These are phyloP conservation scores for Ganoderma lucidum DNA, from an alignment of 1,284 basidiomycete species.

Conservation along the genomic window DNA sequence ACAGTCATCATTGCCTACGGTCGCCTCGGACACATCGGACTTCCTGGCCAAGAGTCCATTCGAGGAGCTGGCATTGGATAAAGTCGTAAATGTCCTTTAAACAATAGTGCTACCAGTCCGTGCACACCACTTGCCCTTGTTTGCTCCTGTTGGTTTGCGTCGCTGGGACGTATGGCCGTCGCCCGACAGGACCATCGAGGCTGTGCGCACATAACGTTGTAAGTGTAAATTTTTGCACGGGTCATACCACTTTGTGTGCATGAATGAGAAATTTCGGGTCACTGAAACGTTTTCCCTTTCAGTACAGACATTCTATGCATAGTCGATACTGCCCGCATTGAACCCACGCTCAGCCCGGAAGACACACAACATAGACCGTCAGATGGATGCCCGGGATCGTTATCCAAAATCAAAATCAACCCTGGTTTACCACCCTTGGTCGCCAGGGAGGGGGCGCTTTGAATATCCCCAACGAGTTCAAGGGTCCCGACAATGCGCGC, in stretches of 20 bases:
- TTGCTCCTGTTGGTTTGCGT: not conserved
- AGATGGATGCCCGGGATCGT: not conserved
- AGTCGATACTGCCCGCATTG: not conserved
- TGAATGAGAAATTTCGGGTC: not conserved
- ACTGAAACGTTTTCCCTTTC: not conserved
- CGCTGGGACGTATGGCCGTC: not conserved
- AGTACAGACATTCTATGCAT: not conserved
- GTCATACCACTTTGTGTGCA: not conserved
- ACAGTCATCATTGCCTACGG: not conserved
- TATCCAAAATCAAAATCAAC: not conserved
- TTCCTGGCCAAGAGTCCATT: not conserved
- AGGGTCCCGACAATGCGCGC: slow-evolving; percentile 7
- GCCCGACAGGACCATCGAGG: not conserved
- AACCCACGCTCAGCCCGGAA: slow-evolving; percentile 4
- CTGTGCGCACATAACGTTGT: not conserved
- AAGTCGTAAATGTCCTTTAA: no score
- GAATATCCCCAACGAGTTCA: not conserved
- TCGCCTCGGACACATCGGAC: not conserved
- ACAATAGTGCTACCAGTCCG: not conserved
- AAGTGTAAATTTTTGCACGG: not conserved
- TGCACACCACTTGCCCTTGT: not conserved
- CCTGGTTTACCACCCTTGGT: not conserved
- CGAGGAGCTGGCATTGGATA: no score
- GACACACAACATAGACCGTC: not conserved
- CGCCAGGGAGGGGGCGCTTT: not conserved